Evolutionary conservation across 169 alveolate genomes (phyloP).

Genomic region (Blepharisma undulans): DNA sequence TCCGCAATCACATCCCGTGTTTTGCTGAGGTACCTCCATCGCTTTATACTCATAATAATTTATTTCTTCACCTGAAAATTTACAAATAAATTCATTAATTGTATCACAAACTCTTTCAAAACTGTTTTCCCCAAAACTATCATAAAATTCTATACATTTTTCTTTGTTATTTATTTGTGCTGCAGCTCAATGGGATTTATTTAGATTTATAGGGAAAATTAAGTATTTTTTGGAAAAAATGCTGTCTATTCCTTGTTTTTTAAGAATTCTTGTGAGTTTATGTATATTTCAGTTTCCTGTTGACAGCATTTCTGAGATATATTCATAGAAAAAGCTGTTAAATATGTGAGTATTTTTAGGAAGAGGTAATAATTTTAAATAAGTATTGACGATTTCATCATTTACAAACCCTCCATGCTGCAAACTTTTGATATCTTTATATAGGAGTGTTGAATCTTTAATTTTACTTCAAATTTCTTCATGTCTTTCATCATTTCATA

Average conservation of each 20-base stretch:
- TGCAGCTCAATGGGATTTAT: not conserved
- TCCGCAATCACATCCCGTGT: not conserved
- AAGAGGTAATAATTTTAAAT: not conserved
- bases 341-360: not conserved
- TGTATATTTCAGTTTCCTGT: not conserved
- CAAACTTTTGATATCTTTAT: not conserved
- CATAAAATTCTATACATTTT: not conserved
- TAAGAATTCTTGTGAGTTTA: not conserved
- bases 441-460: not conserved
- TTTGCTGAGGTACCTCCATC: not conserved
- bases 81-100: not conserved
- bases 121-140: not conserved
- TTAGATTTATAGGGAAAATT: not conserved
- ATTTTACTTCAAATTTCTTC: not conserved
- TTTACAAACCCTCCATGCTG: not conserved
- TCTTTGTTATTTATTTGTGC: not conserved
- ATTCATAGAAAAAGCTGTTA: not conserved
- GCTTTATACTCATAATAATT: not conserved
- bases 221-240: not conserved
- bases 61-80: not conserved
- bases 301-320: not conserved
- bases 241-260: not conserved
- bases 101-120: not conserved
- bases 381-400: not conserved
- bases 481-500: not conserved